phyloP scores from a whole-genome alignment of 192 early-diverging fungal genomes.

The Gaertneriomyces semiglobifer region DNA sequence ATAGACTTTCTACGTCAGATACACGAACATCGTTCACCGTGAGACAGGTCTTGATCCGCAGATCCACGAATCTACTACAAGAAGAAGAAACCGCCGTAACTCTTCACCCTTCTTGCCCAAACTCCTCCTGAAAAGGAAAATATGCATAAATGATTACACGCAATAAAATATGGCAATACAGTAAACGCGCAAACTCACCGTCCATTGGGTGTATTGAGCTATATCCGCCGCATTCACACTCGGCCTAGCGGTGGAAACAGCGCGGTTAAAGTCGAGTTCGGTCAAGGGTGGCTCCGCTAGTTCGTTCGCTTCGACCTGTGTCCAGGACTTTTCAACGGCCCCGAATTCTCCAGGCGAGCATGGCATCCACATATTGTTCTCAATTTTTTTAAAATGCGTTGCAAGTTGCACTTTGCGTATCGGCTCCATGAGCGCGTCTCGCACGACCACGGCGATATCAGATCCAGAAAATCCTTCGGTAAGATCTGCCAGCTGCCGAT shows the following conservation, averaged over 20 bases:
- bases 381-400: constrained; percentile 81
- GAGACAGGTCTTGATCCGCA: too few species aligned
- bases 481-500: constrained; percentile 66
- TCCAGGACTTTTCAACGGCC: constrained; percentile 87
- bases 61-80: too few species aligned
- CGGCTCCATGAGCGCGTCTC: constrained; percentile 97
- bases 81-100: too few species aligned
- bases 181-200: constrained; percentile 42
- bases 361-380: constrained; percentile 77
- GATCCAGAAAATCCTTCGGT: constrained; percentile 95
- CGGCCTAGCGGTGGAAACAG: constrained; percentile 69
- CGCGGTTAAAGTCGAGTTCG: constrained; percentile 78
- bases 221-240: constrained; percentile 85
- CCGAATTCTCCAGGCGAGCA: constrained; percentile 91
- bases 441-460: constrained; percentile 89
- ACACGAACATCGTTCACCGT: too few species aligned
- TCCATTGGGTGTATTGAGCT: constrained; percentile 82
- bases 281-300: constrained; percentile 90
- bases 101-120: constrained; percentile 45
- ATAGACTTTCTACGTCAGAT: too few species aligned
- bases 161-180: constrained; percentile 59
- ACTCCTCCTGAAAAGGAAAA: constrained; percentile 32
- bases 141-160: background rate
- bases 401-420: constrained; percentile 92
- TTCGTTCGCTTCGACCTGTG: constrained; percentile 75